Percentiles rank a stretch among this genome's conserved stretches.
Conservation (phyloP, 2,329 filamentous ascomycete species). For the Fusarium tricinctum region DNA sequence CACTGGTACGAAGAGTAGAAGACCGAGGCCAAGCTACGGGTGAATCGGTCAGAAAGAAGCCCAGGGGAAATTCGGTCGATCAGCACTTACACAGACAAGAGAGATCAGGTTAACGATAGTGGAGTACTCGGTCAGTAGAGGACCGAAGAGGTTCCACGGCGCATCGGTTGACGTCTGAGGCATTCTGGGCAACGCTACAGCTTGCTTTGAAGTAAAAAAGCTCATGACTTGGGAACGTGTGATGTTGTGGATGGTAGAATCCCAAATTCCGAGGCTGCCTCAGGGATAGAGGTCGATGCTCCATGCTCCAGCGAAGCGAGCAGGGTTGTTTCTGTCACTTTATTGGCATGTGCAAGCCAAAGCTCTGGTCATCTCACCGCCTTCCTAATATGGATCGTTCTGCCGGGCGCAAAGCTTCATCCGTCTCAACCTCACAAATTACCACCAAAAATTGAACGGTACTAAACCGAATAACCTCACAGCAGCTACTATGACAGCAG, state of each 20-base stretch:
- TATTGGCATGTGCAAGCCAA: constrained; percentile 37
- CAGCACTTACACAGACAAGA: constrained; percentile 55
- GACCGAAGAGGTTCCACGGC: constrained; percentile 47
- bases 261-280: constrained; percentile 43
- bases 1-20: constrained; percentile 63
- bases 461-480: constrained; percentile 16
- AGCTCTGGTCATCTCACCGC: constrained; percentile 44
- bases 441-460: constrained; percentile 17
- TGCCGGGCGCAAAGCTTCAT: constrained; percentile 31
- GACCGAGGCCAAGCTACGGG: constrained; percentile 59
- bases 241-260: constrained; percentile 44
- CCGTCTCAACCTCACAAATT: constrained; percentile 33
- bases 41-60: constrained; percentile 28
- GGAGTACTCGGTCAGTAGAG: constrained; percentile 52
- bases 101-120: constrained; percentile 56
- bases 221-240: constrained; percentile 43
- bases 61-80: constrained; percentile 9
- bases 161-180: constrained; percentile 40
- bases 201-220: constrained; percentile 38
- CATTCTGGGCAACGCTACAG: constrained; percentile 46
- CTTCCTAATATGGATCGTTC: constrained; percentile 44
- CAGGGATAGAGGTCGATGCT: constrained; percentile 32
- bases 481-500: constrained; percentile 48
- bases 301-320: constrained; percentile 30
- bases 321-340: constrained; percentile 31